Base-by-base conservation (phyloP, 371 early-diverging fungal species). In the Cokeromyces recurvatus region DNA sequence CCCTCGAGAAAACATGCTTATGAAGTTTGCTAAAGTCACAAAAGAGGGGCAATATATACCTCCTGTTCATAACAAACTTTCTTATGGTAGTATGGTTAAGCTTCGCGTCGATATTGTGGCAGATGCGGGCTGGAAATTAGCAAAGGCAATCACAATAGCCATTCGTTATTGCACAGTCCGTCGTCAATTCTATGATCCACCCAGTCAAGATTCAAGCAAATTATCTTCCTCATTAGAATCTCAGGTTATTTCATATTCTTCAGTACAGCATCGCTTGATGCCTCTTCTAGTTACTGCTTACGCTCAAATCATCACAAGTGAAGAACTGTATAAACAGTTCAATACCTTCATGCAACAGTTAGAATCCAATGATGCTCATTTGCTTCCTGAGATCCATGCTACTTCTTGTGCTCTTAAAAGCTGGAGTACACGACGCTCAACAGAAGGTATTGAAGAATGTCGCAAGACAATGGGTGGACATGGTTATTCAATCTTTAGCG, bases 381-480 rank as follows among this genome's bases (percentile, higher is more conserved):
- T 73, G 38, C 65, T 91, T 8, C 86, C 89, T 21, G 89, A 89
- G 51, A 74, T 91, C 1, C 92, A 92, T 46, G 87, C 87, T 25
- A 82, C 82, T 32, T 81, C 83, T 8, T 89, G 88, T 11, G 87
- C 86, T 0, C 70, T 92, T 52, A 92, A 92, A 68, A 74, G 78
- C 8, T 82, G 84, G 69, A 68, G 82, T 24, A 74, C 91, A 0
- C 86, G 86, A 27, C 70, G 82, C 19, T 71, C 79, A 4, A 59
- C 83, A 0, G 81, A 83, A 7, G 89, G 86, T 35, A 68, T 89
- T 15, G 93, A 92, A 47, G 82, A 82, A 15, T 84, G 86, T 51
- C 77, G 91, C 7, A 83, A 87, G 21, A 72, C 85, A 5, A 84
- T 87, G 75, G 93, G 93, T 10, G 93, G 93, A 6, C 91, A 91